Conservation (phyloP, 106 monocot species). For the Allium cepa region DNA sequence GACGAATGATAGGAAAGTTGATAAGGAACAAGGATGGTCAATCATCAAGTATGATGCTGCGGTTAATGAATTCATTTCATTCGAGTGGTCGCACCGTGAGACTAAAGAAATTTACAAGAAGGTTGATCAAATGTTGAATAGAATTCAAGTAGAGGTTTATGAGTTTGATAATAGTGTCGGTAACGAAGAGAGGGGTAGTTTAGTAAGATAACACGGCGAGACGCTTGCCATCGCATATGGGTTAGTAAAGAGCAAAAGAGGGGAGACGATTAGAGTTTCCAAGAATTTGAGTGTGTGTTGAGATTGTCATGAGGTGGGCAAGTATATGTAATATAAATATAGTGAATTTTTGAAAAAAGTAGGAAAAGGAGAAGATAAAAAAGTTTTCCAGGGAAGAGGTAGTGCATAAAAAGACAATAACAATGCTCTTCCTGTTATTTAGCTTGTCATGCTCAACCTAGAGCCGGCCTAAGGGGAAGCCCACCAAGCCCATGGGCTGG, state of each 20-base stretch:
- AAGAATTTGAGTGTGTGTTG: constrained; percentile 76
- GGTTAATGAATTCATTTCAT: constrained; percentile 59
- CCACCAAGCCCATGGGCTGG: too few relatives aligned
- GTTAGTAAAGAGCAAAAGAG: constrained; percentile 36
- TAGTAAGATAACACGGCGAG: constrained; percentile 63
- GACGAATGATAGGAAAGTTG: constrained; percentile 63
- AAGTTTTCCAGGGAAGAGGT: too few relatives aligned
- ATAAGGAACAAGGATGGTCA: constrained; percentile 68
- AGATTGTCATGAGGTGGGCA: constrained; percentile 68
- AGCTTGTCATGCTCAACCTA: too few relatives aligned
- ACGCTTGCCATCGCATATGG: constrained; percentile 81
- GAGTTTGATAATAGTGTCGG: constrained; percentile 23
- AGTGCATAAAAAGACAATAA: too few relatives aligned
- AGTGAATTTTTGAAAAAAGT: too few relatives aligned
- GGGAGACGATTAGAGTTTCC: constrained; percentile 50
- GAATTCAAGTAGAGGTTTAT: constrained; percentile 50
- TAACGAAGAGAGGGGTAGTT: constrained; percentile 47
- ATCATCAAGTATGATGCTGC: constrained; percentile 49
- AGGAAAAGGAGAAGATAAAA: too few relatives aligned
- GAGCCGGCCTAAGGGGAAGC: too few relatives aligned
- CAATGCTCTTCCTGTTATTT: too few relatives aligned
- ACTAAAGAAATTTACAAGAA: constrained; percentile 41
- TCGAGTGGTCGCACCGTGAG: constrained; percentile 32
- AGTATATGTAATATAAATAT: too few relatives aligned
- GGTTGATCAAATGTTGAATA: too few relatives aligned